Percentiles rank a stretch among this genome's conserved stretches.
Evolutionary conservation across 2,329 filamentous ascomycete species (phyloP).

Genomic region (Lachnellula hyalina): DNA sequence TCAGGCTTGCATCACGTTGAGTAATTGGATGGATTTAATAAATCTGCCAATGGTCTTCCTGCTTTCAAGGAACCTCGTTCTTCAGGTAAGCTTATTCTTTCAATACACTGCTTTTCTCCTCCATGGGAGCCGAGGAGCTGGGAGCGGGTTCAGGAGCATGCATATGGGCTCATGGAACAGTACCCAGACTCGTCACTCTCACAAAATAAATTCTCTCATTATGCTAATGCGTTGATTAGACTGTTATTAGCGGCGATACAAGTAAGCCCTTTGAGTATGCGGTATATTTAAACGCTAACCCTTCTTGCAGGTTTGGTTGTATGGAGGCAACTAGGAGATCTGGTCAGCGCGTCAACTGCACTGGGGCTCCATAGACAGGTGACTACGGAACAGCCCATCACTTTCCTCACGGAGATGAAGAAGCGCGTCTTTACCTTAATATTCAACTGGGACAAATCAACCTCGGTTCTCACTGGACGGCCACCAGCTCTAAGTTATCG

Average conservation of each 20-base stretch:
- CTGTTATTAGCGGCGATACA: slow-evolving; percentile 37
- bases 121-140: too few relatives aligned
- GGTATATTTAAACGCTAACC: neutral
- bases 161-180: too few relatives aligned
- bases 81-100: slow-evolving; percentile 19
- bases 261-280: slow-evolving; percentile 27
- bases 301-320: slow-evolving; percentile 30
- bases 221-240: slow-evolving; percentile 10
- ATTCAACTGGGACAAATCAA: slow-evolving; percentile 45
- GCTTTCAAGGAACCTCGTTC: slow-evolving; percentile 31
- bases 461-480: slow-evolving; percentile 47
- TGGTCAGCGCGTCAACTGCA: slow-evolving; percentile 30
- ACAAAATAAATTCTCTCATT: too few relatives aligned
- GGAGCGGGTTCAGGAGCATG: too few relatives aligned
- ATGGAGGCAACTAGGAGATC: slow-evolving; percentile 36
- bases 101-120: too few relatives aligned
- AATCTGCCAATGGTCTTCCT: slow-evolving; percentile 39
- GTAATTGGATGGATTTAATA: slow-evolving; percentile 30
- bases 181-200: too few relatives aligned
- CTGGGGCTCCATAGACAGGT: slow-evolving; percentile 27
- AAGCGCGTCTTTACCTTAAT: slow-evolving; percentile 33
- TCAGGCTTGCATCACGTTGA: slow-evolving; percentile 34
- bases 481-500: slow-evolving; percentile 48
- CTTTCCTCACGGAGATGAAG: slow-evolving; percentile 34
- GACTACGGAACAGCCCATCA: slow-evolving; percentile 13